These are phyloP conservation scores for Fusarium torulosum DNA, from an alignment of 2,329 filamentous ascomycete genomes.

Conservation along the genomic window DNA sequence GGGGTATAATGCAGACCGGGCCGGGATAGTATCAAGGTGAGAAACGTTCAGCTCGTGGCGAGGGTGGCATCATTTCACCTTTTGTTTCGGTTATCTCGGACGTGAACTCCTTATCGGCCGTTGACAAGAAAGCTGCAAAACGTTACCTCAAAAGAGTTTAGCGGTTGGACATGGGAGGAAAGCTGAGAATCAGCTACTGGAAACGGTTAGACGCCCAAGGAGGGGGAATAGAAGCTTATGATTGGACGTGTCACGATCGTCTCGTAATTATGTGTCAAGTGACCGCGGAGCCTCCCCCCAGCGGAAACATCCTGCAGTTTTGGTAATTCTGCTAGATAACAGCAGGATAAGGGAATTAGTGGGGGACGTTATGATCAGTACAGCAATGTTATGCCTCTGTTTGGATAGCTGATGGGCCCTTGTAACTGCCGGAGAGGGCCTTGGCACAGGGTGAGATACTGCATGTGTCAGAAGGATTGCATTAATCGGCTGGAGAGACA, in stretches of 20 bases:
- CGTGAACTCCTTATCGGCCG: slow-evolving; percentile 34
- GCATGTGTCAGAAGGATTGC: neutral
- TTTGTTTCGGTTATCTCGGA: slow-evolving; percentile 39
- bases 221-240: neutral
- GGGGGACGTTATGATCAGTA: slow-evolving; percentile 8
- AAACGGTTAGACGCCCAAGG: slow-evolving; percentile 15
- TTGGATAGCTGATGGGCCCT: slow-evolving; percentile 23
- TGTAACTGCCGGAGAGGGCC: slow-evolving; percentile 25
- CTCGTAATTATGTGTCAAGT: slow-evolving; percentile 10
- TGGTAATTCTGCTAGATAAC: slow-evolving; percentile 11
- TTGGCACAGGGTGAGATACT: slow-evolving; percentile 1
- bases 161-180: slow-evolving; percentile 17
- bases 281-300: slow-evolving; percentile 10
- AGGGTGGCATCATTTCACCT: neutral
- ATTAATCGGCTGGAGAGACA: no score
- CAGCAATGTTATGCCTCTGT: slow-evolving; percentile 28
- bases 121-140: slow-evolving; percentile 34
- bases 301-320: neutral
- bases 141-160: slow-evolving; percentile 38
- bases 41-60: neutral
- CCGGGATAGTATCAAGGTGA: slow-evolving; percentile 4
- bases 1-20: slow-evolving; percentile 28
- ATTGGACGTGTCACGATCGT: slow-evolving; percentile 10
- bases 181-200: slow-evolving; percentile 42
- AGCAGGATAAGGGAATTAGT: slow-evolving; percentile 25